phyloP scores from a whole-genome alignment of 257 asterid genomes.

The Solanum clarkiae region DNA sequence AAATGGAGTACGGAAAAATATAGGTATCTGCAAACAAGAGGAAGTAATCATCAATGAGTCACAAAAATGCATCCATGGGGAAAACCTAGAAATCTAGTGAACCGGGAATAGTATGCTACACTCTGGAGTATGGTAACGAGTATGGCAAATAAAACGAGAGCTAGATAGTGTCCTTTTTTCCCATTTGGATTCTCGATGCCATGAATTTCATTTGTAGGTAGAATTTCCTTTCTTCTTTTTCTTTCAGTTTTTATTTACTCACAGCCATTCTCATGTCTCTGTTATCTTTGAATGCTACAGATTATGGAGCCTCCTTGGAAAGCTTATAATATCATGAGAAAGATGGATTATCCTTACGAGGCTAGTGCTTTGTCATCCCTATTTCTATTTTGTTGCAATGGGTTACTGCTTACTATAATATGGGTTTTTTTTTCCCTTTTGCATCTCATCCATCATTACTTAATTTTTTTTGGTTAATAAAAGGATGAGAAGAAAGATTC shows the following conservation, averaged over 20 bases:
- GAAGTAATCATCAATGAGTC: not conserved
- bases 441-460: not conserved
- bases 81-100: not conserved
- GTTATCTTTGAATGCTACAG: slow-evolving; percentile 30
- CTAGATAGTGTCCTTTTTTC: not conserved
- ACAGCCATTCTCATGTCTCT: not conserved
- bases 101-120: not conserved
- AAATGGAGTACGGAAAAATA: not conserved
- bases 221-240: not conserved
- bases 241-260: not conserved
- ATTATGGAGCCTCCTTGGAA: slow-evolving; percentile 99
- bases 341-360: slow-evolving; percentile 98
- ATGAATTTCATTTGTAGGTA: not conserved
- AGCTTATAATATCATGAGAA: slow-evolving; percentile 67
- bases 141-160: not conserved
- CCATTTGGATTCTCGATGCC: slow-evolving; percentile 1
- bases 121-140: not conserved
- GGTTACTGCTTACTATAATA: not conserved
- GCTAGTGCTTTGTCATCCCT: slow-evolving; percentile 27
- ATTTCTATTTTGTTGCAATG: not conserved
- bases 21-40: not conserved
- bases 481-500: not conserved
- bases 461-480: not conserved
- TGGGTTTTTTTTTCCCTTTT: not conserved
- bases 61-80: not conserved